These are phyloP conservation scores for Pseudogymnoascus sp. DNA, from an alignment of 2,329 filamentous ascomycete species.

Conservation along the genomic window DNA sequence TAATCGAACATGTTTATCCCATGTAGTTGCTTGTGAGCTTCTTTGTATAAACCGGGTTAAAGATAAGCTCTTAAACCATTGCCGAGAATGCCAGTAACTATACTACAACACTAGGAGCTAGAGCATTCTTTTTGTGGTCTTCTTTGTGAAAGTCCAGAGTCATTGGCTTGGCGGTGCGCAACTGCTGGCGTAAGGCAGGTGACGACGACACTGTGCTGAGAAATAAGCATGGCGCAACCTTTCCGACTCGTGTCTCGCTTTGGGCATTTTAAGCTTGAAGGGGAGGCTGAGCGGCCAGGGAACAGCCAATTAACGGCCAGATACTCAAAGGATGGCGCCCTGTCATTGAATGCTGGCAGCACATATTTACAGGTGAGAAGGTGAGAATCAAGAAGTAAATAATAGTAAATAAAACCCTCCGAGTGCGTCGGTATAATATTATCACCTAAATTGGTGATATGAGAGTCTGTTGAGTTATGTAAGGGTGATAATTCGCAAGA, in stretches of 20 bases:
- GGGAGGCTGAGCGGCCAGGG: not conserved
- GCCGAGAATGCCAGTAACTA: not conserved
- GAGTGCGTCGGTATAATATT: not conserved
- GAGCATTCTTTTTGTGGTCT: constrained; percentile 1
- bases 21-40: not conserved
- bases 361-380: not conserved
- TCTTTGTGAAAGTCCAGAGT: not conserved
- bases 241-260: not conserved
- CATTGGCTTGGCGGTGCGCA: not conserved
- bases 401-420: not conserved
- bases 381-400: no score
- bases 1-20: not conserved
- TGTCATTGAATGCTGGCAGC: not conserved
- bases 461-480: not conserved
- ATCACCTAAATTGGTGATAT: not conserved
- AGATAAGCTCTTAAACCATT: not conserved
- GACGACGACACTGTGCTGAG: not conserved
- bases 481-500: not conserved
- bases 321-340: not conserved
- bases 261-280: not conserved
- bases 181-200: not conserved
- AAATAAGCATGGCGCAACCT: constrained; percentile 3
- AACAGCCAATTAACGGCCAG: not conserved
- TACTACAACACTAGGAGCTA: not conserved
- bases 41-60: not conserved